phyloP scores from a whole-genome alignment of 768 basidiomycete genomes.

The Mycena amicta region DNA sequence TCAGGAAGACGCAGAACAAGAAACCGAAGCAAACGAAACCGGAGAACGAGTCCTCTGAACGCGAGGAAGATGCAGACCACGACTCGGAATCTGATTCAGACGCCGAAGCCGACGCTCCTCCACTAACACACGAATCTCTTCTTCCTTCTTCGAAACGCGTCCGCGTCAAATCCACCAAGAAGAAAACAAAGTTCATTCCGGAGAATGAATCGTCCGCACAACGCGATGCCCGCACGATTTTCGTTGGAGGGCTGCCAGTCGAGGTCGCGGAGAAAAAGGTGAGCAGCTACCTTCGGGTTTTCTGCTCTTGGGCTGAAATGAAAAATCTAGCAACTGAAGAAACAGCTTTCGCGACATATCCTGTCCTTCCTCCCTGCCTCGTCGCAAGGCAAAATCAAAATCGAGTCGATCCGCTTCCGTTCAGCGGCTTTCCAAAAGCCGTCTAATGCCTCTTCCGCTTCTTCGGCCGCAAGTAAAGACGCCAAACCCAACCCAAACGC shows the following conservation, averaged over 20 bases:
- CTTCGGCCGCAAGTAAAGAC: constrained; percentile 41
- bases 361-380: constrained; percentile 69
- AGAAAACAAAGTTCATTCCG: constrained; percentile 56
- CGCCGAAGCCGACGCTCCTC: constrained; percentile 33
- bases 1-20: constrained; percentile 16
- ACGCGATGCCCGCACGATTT: constrained; percentile 83
- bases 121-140: constrained; percentile 69
- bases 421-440: constrained; percentile 89
- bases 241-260: constrained; percentile 85
- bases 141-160: constrained; percentile 16
- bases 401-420: constrained; percentile 92
- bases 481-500: constrained; percentile 33
- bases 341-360: constrained; percentile 78
- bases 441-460: constrained; percentile 31
- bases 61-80: constrained; percentile 17
- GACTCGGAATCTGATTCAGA: constrained; percentile 29
- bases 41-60: constrained; percentile 19
- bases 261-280: constrained; percentile 81
- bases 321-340: constrained; percentile 71
- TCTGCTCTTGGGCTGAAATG: too few relatives aligned
- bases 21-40: constrained; percentile 5
- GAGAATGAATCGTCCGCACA: constrained; percentile 71
- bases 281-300: too few relatives aligned
- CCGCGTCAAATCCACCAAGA: constrained; percentile 36
- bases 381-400: constrained; percentile 43